Conservation (phyloP, 73 alveolate species). For the Chromera velia region DNA sequence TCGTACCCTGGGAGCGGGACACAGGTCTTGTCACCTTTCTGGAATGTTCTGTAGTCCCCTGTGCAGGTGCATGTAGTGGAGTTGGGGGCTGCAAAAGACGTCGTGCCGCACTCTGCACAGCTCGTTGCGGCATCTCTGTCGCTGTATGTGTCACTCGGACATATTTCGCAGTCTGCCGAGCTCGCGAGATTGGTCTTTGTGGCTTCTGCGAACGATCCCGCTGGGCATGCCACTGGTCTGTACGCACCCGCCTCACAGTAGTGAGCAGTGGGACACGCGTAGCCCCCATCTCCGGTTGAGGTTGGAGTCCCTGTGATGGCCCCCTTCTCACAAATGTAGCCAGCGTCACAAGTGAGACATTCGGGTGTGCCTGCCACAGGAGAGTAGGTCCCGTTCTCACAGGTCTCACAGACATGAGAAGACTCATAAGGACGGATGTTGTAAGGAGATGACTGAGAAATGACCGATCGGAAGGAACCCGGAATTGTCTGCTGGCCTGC, state of each 20-base stretch:
- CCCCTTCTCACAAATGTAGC: slow-evolving; percentile 1
- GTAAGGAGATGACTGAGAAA: too few species aligned
- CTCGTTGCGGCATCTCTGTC: slow-evolving; percentile 22
- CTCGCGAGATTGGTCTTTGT: too few species aligned
- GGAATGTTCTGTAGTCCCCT: slow-evolving; percentile 27
- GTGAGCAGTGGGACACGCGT: slow-evolving; percentile 53
- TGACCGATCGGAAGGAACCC: slow-evolving; percentile 46
- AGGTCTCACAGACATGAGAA: too few species aligned
- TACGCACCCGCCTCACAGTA: slow-evolving; percentile 55
- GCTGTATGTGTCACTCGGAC: slow-evolving; percentile 30
- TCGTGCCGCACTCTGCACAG: slow-evolving; percentile 30
- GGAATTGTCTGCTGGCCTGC: slow-evolving; percentile 55
- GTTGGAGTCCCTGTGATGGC: too few species aligned
- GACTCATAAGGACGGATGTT: too few species aligned
- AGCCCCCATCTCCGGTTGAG: slow-evolving; percentile 6
- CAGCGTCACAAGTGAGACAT: neutral
- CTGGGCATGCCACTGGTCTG: slow-evolving; percentile 36
- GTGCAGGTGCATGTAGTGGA: slow-evolving; percentile 34
- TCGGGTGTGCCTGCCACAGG: neutral
- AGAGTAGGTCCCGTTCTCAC: too few species aligned
- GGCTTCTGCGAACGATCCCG: slow-evolving; percentile 40
- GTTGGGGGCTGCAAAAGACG: slow-evolving; percentile 11
- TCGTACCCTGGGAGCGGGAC: slow-evolving; percentile 2
- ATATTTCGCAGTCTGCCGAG: slow-evolving; percentile 56
- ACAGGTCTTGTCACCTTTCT: slow-evolving; percentile 9